Evolutionary conservation across 2,329 filamentous ascomycete species (phyloP).

Genomic region (Byssochlamys sp.): DNA sequence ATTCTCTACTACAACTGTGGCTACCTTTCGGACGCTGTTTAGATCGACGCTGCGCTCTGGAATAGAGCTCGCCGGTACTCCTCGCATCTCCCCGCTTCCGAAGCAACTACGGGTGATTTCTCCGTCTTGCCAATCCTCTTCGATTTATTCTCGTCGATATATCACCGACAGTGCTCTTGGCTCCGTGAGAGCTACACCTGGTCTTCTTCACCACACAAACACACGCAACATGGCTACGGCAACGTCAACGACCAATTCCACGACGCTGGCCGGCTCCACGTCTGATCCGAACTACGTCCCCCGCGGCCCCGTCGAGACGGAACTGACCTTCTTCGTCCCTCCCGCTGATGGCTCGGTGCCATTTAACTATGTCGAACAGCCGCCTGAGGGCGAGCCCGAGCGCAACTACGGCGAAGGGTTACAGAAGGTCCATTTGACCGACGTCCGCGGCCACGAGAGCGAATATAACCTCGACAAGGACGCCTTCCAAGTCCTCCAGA

Average conservation of each 20-base stretch:
- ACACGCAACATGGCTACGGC: slow-evolving; percentile 1
- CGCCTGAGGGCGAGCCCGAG: slow-evolving; percentile 51
- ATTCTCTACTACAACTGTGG: too few species aligned
- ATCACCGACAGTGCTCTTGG: background rate
- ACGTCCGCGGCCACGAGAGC: slow-evolving; percentile 62
- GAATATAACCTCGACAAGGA: slow-evolving; percentile 61
- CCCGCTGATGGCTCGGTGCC: slow-evolving; percentile 52
- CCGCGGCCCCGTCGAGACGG: slow-evolving; percentile 52
- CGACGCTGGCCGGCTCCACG: slow-evolving; percentile 13
- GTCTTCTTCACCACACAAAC: background rate
- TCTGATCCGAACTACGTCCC: slow-evolving; percentile 34
- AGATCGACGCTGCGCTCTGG: background rate
- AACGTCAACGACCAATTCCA: slow-evolving; percentile 13
- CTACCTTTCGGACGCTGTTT: background rate
- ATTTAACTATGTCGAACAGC: slow-evolving; percentile 58
- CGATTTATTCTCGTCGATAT: background rate
- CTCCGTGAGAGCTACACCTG: background rate
- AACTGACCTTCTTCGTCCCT: slow-evolving; percentile 56
- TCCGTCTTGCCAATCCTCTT: background rate
- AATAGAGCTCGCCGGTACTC: background rate
- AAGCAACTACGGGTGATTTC: background rate
- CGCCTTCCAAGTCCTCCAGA: slow-evolving; percentile 59
- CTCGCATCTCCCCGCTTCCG: background rate
- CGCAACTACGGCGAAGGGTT: slow-evolving; percentile 52
- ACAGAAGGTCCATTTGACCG: slow-evolving; percentile 52